phyloP scores from a whole-genome alignment of 2,329 filamentous ascomycete genomes.

The Claviceps quebecensis region DNA sequence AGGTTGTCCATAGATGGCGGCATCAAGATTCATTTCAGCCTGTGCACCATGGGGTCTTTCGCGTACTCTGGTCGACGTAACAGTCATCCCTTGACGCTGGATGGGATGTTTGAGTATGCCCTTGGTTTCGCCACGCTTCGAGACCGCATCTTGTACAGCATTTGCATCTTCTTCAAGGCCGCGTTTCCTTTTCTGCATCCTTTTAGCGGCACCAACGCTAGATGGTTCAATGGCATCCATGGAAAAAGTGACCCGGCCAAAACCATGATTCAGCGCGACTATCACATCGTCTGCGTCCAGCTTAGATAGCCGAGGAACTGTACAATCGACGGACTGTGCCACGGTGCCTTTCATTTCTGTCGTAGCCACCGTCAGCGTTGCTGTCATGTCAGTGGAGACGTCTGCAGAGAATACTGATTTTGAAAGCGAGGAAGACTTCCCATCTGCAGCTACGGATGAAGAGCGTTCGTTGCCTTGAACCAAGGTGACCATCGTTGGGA shows the following conservation, averaged over 20 bases:
- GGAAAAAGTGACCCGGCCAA: background rate
- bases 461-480: background rate
- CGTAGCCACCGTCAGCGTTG: background rate
- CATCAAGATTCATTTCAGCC: constrained; percentile 20
- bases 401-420: background rate
- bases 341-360: background rate
- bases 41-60: background rate
- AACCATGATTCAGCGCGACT: background rate
- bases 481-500: background rate
- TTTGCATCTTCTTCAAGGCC: background rate
- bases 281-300: background rate
- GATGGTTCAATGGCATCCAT: background rate
- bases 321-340: background rate
- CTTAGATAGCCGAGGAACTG: background rate
- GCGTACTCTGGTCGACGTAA: background rate
- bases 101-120: background rate
- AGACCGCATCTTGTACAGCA: background rate
- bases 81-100: too few relatives aligned
- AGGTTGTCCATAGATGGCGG: constrained; percentile 24
- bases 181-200: background rate
- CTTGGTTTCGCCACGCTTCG: background rate
- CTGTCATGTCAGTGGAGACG: background rate
- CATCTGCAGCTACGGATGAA: background rate
- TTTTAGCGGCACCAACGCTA: background rate
- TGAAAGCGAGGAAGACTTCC: background rate